Conservation (phyloP, 345 rosid species). For the Bruguiera sexangula region DNA sequence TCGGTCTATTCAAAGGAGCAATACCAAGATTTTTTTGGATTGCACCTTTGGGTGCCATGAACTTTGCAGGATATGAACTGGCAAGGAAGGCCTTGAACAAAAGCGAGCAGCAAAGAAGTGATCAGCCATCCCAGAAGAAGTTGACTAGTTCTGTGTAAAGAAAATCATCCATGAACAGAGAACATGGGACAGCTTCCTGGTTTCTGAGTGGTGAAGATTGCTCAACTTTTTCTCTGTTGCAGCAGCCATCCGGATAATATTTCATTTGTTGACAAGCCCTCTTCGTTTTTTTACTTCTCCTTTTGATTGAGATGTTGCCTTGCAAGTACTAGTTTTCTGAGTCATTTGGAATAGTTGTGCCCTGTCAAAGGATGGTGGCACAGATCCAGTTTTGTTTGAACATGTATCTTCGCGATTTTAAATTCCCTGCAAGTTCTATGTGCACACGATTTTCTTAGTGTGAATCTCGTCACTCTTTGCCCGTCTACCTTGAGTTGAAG, state of each 20-base stretch:
- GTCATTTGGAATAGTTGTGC: no score
- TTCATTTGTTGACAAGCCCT: slow-evolving; percentile 39
- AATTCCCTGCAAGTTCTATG: no score
- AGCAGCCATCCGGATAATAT: slow-evolving; percentile 17
- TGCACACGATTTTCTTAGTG: no score
- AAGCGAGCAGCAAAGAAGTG: slow-evolving; percentile 39
- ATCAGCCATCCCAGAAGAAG: slow-evolving; percentile 38
- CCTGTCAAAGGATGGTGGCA: no score
- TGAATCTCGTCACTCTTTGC: no score
- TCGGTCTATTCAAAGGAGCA: slow-evolving; percentile 92
- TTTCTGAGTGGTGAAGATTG: slow-evolving; percentile 2
- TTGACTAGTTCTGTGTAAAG: slow-evolving; percentile 31
- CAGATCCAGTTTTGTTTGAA: no score
- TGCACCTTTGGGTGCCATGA: slow-evolving; percentile 98
- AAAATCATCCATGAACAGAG: neutral
- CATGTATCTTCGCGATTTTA: no score
- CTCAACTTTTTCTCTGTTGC: slow-evolving; percentile 15
- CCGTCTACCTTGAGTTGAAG: no score
- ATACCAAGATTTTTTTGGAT: slow-evolving; percentile 96
- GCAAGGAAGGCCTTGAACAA: slow-evolving; percentile 80
- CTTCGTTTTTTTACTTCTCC: neutral
- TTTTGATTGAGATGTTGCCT: neutral
- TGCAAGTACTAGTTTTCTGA: no score
- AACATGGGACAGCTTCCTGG: slow-evolving; percentile 4
- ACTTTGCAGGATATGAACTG: slow-evolving; percentile 97